phyloP scores from a whole-genome alignment of 305 asterid genomes.

The Solanum hybrid region DNA sequence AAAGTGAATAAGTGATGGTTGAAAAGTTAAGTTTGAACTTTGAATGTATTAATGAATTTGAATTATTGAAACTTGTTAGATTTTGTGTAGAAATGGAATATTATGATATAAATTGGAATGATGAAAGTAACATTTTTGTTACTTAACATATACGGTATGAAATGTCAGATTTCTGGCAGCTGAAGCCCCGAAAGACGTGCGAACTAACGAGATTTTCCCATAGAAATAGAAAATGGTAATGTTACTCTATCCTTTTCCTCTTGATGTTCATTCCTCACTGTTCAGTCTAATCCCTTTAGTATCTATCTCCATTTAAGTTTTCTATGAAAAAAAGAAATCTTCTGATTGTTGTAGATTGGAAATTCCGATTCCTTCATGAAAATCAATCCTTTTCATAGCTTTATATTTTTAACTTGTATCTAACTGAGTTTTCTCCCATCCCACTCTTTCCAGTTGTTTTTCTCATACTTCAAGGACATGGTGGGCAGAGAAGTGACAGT shows the following conservation, averaged over 20 bases:
- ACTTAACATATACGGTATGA: not conserved
- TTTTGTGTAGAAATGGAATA: not conserved
- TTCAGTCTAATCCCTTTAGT: not conserved
- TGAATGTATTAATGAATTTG: not conserved
- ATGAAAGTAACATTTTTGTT: not conserved
- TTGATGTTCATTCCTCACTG: not conserved
- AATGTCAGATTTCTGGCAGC: not conserved
- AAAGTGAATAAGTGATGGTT: not conserved
- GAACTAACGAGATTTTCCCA: not conserved
- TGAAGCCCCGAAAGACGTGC: not conserved
- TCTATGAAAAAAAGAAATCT: not conserved
- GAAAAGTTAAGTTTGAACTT: not conserved
- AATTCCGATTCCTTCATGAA: not conserved
- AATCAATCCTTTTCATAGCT: not conserved
- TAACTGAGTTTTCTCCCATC: not conserved
- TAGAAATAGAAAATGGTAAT: slow-evolving; percentile 1
- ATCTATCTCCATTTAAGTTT: not conserved
- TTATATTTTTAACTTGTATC: not conserved
- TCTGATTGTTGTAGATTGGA: not conserved
- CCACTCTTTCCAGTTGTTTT: slow-evolving; percentile 63
- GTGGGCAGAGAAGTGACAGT: slow-evolving; percentile 98
- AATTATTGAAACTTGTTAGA: not conserved
- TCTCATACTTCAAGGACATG: slow-evolving; percentile 96
- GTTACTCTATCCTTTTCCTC: not conserved
- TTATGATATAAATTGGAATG: not conserved